Base-by-base conservation (phyloP, 2,329 filamentous ascomycete species). In the Colletotrichum tofieldiae region DNA sequence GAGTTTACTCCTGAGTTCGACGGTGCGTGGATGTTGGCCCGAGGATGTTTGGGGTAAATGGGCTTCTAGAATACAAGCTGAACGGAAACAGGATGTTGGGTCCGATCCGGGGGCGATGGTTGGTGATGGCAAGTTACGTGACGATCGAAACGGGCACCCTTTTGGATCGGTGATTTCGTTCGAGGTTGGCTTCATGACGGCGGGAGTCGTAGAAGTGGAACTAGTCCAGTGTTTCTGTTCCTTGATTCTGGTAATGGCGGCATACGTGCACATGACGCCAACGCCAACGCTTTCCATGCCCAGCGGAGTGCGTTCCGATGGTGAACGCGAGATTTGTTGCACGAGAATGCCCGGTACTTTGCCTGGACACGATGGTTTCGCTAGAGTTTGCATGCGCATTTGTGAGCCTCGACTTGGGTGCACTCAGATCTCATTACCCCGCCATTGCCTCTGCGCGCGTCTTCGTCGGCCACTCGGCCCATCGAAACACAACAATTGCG, bases 1-100 rank as follows among this genome's bases (percentile, higher is more conserved):
- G 65, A 63, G 45, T 67, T 6, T n/a, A 67, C 58, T 64, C 65
- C 65, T 47, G 16, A 37, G 58, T 63, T 63, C 35, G 5, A 35
- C 11, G 5, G 32, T 14, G 47, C 2, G n/a, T 20, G 8, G 26
- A 9, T 18, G 8, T 45, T 67, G 37, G 18, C 18, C 9, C 20
- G 12, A 23, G 12, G 5, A 8, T 18, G 8, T 11, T 5, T 20
- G 32, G 32, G 20, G 9, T 6, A n/a, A 37, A 7, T 23, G 32
- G 20, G 6, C n/a, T 37, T 7, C 9, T 7, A 37, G 52, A 23
- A 55, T 55, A 11, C 20, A 9, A 37, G 9, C 29, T n/a, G 32
- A 35, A 14, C 32, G 18, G 32, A 12, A 26, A 29, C 12, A n/a
- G 14, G 6, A 9, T 52, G 26, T 29, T 18, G 49, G 26, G 47